Evolutionary conservation across 2,329 filamentous ascomycete species (phyloP).

Genomic region (Diaporthe humulicola): DNA sequence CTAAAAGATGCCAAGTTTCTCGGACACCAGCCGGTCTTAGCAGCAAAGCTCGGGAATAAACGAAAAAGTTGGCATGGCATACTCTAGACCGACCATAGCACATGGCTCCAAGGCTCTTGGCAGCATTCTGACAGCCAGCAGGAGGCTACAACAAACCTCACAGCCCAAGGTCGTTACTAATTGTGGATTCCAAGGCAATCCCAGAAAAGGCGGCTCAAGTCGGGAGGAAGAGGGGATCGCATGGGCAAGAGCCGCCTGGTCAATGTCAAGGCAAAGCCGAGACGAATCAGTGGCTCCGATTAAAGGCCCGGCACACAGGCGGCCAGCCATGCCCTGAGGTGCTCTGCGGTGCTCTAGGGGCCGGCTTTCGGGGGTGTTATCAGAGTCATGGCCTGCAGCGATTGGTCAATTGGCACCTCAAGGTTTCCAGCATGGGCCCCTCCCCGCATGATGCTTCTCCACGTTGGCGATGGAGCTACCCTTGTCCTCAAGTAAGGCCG

Average conservation of each 20-base stretch:
- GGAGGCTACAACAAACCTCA: not conserved
- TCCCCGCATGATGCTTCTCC: conserved; percentile 34
- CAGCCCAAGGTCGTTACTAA: not conserved
- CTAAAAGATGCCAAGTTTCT: not conserved
- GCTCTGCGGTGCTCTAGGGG: conserved; percentile 3
- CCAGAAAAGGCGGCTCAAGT: conserved; percentile 28
- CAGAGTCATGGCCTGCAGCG: conserved; percentile 16
- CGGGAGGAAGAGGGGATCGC: conserved; percentile 2
- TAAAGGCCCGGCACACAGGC: conserved; percentile 25
- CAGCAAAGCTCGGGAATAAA: not conserved
- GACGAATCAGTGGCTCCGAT: conserved; percentile 31
- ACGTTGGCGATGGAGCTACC: conserved; percentile 27
- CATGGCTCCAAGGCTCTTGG: conserved; percentile 3
- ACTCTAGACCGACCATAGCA: not conserved
- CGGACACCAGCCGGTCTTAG: not conserved
- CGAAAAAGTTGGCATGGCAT: not conserved
- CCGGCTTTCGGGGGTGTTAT: conserved; percentile 30
- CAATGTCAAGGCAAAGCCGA: not conserved
- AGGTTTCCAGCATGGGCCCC: not conserved
- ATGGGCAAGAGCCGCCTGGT: not conserved
- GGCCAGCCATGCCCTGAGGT: not conserved
- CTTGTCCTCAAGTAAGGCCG: conserved; percentile 33
- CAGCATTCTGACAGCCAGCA: not conserved
- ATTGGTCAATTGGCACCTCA: conserved; percentile 33
- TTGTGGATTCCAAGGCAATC: conserved; percentile 6